Evolutionary conservation across 495 filamentous ascomycete genomes (phyloP).

Genomic region (Hypoxylon intermedium): DNA sequence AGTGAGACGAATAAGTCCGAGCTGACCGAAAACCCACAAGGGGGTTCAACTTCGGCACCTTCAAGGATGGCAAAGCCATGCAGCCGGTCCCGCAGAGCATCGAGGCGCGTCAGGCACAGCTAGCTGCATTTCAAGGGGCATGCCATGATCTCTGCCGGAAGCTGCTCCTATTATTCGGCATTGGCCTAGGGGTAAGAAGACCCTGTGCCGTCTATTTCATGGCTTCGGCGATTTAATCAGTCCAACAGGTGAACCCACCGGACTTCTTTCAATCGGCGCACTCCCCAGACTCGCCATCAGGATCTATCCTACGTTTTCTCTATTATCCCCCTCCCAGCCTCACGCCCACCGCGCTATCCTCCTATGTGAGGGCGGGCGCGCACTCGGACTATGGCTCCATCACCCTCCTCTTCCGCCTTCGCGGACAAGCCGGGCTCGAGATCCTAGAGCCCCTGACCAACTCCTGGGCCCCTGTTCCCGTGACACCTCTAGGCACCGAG

Average conservation of each 20-base stretch:
- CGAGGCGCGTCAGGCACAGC: constrained; percentile 61
- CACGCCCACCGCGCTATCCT: constrained; percentile 72
- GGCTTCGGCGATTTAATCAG: neutral
- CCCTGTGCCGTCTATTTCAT: neutral
- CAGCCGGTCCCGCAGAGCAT: constrained; percentile 79
- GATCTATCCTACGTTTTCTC: constrained; percentile 81
- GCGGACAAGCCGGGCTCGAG: constrained; percentile 85
- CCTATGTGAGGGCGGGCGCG: constrained; percentile 79
- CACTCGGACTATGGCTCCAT: constrained; percentile 93
- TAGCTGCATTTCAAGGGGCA: constrained; percentile 67
- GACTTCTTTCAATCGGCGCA: constrained; percentile 82
- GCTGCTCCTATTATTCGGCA: constrained; percentile 75
- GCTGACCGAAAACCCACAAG: constrained; percentile 51
- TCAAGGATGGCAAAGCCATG: constrained; percentile 71
- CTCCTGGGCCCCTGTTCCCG: constrained; percentile 68
- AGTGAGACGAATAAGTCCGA: neutral
- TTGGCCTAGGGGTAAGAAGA: constrained; percentile 67
- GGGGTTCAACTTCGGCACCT: constrained; percentile 91
- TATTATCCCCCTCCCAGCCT: constrained; percentile 75
- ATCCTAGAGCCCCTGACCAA: constrained; percentile 66
- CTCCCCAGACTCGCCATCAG: constrained; percentile 63
- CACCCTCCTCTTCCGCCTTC: constrained; percentile 85
- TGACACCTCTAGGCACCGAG: constrained; percentile 60
- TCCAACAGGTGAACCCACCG: constrained; percentile 49
- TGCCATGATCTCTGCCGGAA: constrained; percentile 78